Percentiles rank a stretch among this genome's conserved stretches.
phyloP scores from a whole-genome alignment of 2,329 filamentous ascomycete species.

The Stagonosporopsis cucurbitacearum region DNA sequence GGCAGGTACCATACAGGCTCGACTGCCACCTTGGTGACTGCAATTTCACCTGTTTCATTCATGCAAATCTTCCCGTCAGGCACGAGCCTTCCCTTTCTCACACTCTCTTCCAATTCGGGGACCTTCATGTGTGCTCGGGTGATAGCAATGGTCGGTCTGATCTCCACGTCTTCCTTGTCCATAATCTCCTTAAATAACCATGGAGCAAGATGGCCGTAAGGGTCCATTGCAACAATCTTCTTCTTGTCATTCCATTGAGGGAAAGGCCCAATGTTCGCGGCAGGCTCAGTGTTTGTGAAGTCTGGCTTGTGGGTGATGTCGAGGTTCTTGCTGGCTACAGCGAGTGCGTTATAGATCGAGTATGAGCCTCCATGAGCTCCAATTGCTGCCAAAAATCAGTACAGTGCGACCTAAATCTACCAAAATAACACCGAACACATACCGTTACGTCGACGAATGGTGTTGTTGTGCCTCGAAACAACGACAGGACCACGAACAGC shows the following conservation, averaged over 20 bases:
- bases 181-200: constrained; percentile 84
- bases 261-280: constrained; percentile 86
- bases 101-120: constrained; percentile 91
- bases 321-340: constrained; percentile 89
- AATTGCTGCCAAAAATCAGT: constrained; percentile 57
- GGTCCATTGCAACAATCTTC: constrained; percentile 98
- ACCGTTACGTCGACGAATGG: constrained; percentile 83
- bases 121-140: constrained; percentile 95
- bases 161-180: constrained; percentile 79
- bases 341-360: constrained; percentile 92
- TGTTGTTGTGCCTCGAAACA: constrained; percentile 76
- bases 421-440: constrained; percentile 24
- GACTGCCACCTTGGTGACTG: constrained; percentile 95
- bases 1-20: constrained; percentile 75
- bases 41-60: constrained; percentile 83
- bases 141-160: constrained; percentile 88
- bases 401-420: neutral
- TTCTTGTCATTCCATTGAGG: constrained; percentile 86
- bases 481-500: constrained; percentile 82
- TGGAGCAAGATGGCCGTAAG: constrained; percentile 84
- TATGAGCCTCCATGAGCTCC: constrained; percentile 88
- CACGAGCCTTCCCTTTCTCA: constrained; percentile 75
- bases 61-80: constrained; percentile 90
- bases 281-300: constrained; percentile 87
- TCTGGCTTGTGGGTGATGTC: constrained; percentile 79